Evolutionary conservation across 2,329 filamentous ascomycete genomes (phyloP).

Genomic region (Diplodia sapinea): DNA sequence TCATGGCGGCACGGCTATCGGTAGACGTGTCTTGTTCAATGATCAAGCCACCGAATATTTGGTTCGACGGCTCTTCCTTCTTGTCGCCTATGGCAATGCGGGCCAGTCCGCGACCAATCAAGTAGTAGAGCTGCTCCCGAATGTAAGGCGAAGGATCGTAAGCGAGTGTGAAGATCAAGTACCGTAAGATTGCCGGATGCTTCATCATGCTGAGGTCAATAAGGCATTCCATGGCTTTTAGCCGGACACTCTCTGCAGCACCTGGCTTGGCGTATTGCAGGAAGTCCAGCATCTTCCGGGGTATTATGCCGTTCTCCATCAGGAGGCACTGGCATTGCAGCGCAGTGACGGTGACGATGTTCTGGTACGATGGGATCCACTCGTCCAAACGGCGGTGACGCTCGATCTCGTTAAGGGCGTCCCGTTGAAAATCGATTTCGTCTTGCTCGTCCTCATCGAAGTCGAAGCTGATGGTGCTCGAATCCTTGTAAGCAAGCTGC

Average conservation of each 20-base stretch:
- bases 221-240: constrained; percentile 65
- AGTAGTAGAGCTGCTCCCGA: constrained; percentile 57
- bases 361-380: constrained; percentile 70
- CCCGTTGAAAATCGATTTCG: constrained; percentile 61
- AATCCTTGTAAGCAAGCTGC: constrained; percentile 50
- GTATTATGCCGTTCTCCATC: constrained; percentile 59
- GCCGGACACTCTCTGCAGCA: constrained; percentile 65
- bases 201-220: constrained; percentile 61
- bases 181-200: constrained; percentile 59
- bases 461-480: constrained; percentile 40
- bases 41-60: constrained; percentile 55
- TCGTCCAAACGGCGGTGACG: constrained; percentile 69
- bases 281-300: constrained; percentile 62
- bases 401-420: constrained; percentile 66
- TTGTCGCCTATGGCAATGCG: constrained; percentile 64
- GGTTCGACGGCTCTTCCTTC: constrained; percentile 42
- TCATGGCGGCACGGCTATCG: constrained; percentile 57
- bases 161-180: constrained; percentile 62
- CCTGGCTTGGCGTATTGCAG: constrained; percentile 65
- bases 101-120: constrained; percentile 63
- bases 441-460: constrained; percentile 58
- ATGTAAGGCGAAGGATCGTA: constrained; percentile 65
- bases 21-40: constrained; percentile 62
- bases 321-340: constrained; percentile 64
- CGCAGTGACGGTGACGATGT: constrained; percentile 66